Percentiles rank a stretch among this genome's conserved stretches.
These are phyloP conservation scores for Sesbania bispinosa DNA, from an alignment of 306 rosid species.

Conservation along the genomic window DNA sequence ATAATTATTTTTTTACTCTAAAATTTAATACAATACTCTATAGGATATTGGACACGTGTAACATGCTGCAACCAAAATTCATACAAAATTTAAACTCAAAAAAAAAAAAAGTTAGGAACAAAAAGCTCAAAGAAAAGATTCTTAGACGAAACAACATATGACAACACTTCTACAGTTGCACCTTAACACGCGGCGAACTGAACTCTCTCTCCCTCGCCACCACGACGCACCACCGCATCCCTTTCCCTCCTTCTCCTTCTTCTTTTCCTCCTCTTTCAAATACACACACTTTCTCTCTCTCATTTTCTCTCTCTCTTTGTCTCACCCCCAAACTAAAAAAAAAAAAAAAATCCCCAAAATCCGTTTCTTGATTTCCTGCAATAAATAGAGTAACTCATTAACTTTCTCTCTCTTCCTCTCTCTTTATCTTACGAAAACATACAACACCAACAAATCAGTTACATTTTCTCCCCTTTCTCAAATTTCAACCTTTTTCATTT, in stretches of 20 bases:
- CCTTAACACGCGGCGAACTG: conserved; percentile 67
- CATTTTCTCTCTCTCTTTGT: not conserved
- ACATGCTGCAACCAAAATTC: too few species aligned
- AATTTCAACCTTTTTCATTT: too few species aligned
- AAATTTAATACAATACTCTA: too few species aligned
- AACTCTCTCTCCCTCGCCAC: conserved; percentile 31
- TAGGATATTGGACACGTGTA: not conserved
- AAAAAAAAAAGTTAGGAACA: not conserved
- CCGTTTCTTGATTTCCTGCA: conserved; percentile 4
- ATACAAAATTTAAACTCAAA: not conserved
- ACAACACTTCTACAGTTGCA: too few species aligned
- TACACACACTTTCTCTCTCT: too few species aligned
- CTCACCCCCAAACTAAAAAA: not conserved
- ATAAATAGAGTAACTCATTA: conserved; percentile 14
- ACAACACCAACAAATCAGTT: not conserved
- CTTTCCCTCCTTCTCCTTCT: not conserved
- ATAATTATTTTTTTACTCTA: too few species aligned
- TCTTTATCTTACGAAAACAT: not conserved
- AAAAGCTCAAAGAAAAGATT: too few species aligned
- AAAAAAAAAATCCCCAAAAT: not conserved
- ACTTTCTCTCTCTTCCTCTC: not conserved
- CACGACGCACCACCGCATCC: conserved; percentile 11
- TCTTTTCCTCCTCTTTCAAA: too few species aligned
- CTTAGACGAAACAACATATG: too few species aligned
- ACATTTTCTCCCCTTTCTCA: not conserved